Evolutionary conservation across 2,329 filamentous ascomycete genomes (phyloP).

Genomic region (Fusarium irregulare): DNA sequence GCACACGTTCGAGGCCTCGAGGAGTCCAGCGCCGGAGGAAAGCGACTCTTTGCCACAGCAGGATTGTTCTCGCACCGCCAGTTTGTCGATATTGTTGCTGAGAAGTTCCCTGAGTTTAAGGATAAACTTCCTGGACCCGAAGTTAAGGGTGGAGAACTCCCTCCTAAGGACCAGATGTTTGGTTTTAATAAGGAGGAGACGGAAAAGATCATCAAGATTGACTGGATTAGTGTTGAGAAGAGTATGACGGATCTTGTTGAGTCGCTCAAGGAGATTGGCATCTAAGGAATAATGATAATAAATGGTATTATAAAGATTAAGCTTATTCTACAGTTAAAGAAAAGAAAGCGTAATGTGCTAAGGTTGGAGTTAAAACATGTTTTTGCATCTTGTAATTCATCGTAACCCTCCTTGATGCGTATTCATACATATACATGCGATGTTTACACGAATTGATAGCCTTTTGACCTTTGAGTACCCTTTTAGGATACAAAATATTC

Average conservation of each 20-base stretch:
- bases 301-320: neutral
- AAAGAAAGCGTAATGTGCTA: neutral
- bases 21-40: conserved; percentile 59
- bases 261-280: conserved; percentile 64
- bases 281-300: conserved; percentile 26
- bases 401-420: conserved; percentile 1
- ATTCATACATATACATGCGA: conserved; percentile 9
- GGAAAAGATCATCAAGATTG: conserved; percentile 68
- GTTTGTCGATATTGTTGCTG: conserved; percentile 57
- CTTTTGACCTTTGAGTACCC: neutral
- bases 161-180: conserved; percentile 58
- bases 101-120: conserved; percentile 62
- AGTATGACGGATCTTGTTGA: conserved; percentile 72
- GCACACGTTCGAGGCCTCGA: conserved; percentile 66
- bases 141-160: conserved; percentile 56
- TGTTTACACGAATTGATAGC: neutral
- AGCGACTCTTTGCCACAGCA: conserved; percentile 62
- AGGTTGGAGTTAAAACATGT: conserved; percentile 4
- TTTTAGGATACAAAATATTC: no score
- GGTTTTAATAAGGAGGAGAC: conserved; percentile 69
- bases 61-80: conserved; percentile 61
- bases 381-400: conserved; percentile 11
- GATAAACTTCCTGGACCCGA: conserved; percentile 60
- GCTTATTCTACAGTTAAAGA: conserved; percentile 3
- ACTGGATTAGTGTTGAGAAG: conserved; percentile 72